A percentile compares a stretch with the other conserved stretches of the same genome.
phyloP scores from a whole-genome alignment of 345 rosid genomes.

The Syzygium aromaticum region DNA sequence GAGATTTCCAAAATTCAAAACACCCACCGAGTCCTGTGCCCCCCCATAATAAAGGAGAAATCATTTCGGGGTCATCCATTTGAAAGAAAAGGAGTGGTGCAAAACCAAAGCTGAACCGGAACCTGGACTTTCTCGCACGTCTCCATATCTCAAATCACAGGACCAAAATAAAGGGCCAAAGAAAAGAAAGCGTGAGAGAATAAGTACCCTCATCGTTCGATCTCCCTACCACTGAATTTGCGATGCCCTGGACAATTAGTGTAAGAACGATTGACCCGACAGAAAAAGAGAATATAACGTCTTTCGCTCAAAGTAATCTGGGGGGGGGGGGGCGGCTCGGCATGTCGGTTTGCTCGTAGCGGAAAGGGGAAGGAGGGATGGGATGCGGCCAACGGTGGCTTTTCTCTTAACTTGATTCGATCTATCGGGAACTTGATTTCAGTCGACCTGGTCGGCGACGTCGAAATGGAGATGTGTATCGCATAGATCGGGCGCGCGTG shows the following conservation, averaged over 20 bases:
- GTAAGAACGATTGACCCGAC: background rate
- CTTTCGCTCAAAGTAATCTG: background rate
- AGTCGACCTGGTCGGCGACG: background rate
- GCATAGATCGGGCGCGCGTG: background rate
- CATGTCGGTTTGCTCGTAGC: background rate
- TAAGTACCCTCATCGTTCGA: background rate
- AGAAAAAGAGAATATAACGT: background rate
- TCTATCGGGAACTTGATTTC: background rate
- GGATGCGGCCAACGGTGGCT: background rate
- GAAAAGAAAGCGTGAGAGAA: background rate
- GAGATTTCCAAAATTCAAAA: background rate
- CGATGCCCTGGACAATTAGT: background rate
- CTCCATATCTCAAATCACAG: background rate
- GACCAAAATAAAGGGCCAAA: background rate
- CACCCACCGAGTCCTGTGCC: background rate
- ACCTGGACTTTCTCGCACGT: background rate
- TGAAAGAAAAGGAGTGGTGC: background rate
- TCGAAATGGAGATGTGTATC: background rate
- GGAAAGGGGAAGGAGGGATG: background rate
- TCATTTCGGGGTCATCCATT: background rate
- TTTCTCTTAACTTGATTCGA: background rate
- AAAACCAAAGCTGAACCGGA: background rate
- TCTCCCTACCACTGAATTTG: background rate
- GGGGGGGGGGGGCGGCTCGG: background rate
- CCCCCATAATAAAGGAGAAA: background rate